These are phyloP conservation scores for Lignosus rhinocerotis DNA, from an alignment of 1,284 basidiomycete species.

Conservation along the genomic window DNA sequence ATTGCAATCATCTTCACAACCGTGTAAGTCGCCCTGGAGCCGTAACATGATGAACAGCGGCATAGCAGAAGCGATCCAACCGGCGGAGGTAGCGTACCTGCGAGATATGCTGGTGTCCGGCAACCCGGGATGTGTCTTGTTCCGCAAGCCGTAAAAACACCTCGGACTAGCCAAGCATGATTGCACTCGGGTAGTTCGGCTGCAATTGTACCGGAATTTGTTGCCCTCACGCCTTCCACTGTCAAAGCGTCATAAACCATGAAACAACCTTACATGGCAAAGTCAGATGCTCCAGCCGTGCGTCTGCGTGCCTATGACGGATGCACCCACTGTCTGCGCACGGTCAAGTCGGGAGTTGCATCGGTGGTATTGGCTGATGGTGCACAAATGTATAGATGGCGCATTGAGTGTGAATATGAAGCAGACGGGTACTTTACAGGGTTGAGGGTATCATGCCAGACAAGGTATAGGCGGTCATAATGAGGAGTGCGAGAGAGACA, in stretches of 20 bases:
- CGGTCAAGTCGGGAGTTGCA: not conserved
- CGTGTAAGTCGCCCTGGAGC: slow-evolving; percentile 6
- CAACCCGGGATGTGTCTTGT: not conserved
- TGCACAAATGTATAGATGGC: not conserved
- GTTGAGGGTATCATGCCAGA: slow-evolving; percentile 6
- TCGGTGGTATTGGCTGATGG: slow-evolving; percentile 4
- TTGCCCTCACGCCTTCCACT: not conserved
- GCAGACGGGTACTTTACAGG: not conserved
- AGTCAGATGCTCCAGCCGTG: slow-evolving; percentile 9
- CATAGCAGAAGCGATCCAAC: slow-evolving; percentile 1
- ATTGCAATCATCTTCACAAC: slow-evolving; percentile 10
- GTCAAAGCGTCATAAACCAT: slow-evolving; percentile 5
- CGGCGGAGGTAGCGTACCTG: slow-evolving; percentile 8
- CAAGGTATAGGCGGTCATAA: slow-evolving; percentile 2
- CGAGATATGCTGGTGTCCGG: not conserved
- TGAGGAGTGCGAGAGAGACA: not conserved
- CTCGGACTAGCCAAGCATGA: not conserved
- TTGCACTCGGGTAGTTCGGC: not conserved
- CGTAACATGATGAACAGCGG: slow-evolving; percentile 7
- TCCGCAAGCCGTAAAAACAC: not conserved
- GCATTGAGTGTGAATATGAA: not conserved
- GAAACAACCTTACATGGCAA: not conserved
- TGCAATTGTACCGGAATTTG: not conserved
- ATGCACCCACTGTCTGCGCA: not conserved
- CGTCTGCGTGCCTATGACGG: not conserved